These are phyloP conservation scores for Scenedesmus sp. DNA, from an alignment of 163 green algal species.

Conservation along the genomic window DNA sequence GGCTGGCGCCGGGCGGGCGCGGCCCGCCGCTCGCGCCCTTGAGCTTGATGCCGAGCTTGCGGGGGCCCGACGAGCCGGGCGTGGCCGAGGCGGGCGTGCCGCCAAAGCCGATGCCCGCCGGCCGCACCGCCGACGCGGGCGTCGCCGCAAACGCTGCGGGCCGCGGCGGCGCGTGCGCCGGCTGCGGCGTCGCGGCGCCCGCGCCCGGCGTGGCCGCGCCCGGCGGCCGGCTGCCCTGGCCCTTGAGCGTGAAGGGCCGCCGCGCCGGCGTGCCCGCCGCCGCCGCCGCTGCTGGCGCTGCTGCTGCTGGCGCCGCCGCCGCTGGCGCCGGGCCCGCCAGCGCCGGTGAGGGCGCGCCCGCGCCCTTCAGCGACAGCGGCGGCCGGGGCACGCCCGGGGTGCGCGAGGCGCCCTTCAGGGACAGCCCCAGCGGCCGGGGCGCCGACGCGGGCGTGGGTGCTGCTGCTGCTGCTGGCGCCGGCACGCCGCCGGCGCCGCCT, in stretches of 20 bases:
- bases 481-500: too few relatives aligned
- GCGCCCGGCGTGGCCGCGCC: too few relatives aligned
- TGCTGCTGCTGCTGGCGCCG: too few relatives aligned
- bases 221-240: constrained; percentile 3
- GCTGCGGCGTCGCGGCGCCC: neutral
- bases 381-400: neutral
- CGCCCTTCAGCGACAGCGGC: constrained; percentile 8
- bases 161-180: neutral
- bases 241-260: constrained; percentile 11
- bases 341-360: too few relatives aligned
- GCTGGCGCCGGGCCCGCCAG: neutral
- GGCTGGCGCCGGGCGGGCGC: neutral
- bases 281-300: neutral
- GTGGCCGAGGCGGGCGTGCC: too few relatives aligned
- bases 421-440: neutral
- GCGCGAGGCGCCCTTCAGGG: neutral
- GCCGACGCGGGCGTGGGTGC: too few relatives aligned
- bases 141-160: neutral
- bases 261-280: too few relatives aligned
- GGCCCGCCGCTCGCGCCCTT: constrained; percentile 10
- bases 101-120: neutral
- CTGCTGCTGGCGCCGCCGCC: neutral
- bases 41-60: constrained; percentile 26
- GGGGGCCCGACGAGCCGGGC: too few relatives aligned
- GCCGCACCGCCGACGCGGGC: neutral